Base-by-base conservation (phyloP, 2,329 filamentous ascomycete species). In the Talaromyces rugulosus region DNA sequence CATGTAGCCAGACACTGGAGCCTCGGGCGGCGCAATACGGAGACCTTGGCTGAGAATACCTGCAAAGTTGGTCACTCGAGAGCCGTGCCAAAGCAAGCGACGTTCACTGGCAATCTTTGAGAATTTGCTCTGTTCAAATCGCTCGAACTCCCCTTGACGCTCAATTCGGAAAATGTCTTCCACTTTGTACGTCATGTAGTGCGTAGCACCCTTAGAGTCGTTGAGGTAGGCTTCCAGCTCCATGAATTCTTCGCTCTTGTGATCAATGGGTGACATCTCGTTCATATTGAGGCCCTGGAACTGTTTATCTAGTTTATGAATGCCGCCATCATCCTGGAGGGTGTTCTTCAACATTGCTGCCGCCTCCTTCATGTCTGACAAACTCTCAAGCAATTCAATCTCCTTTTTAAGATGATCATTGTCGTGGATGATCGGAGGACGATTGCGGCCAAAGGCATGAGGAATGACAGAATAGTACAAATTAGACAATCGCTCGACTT, bases 41-140 rank as follows among this genome's bases (percentile, higher is more conserved):
- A 96, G 83, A 66, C 92, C 92, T 74, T 96, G 91, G 62, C 87
- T 89, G 50, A 96, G 84, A 63, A 96, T 96, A 70, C 92, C 92
- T 70, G 89, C 91, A 66, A 88, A 96, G 73, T 96, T 96, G 58
- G 90, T 95, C 34, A 83, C 84, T 36, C 91, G 87, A 16, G 90
- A 93, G 16, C 92, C 92, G 72, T 96, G 92, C 92, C 92, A 96
- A 2, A 96, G 82, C 1, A 96, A 85, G 18, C 90, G 86, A 28
- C 89, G 85, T 33, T 62, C 47, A 71, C 95, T 85, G 55, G 83
- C 84, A 9, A 81, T 72, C 55, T 82, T 69, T 1, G 79, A 81
- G 27, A 83, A 74, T 63, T 87, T 7, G 73, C 59, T 51, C 83
- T 86, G 50, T 83, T 76, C 4, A 86, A 94, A 93, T 1, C 90